phyloP scores from a whole-genome alignment of 1,139 yeast species.

The Kodamaea ohmeri region DNA sequence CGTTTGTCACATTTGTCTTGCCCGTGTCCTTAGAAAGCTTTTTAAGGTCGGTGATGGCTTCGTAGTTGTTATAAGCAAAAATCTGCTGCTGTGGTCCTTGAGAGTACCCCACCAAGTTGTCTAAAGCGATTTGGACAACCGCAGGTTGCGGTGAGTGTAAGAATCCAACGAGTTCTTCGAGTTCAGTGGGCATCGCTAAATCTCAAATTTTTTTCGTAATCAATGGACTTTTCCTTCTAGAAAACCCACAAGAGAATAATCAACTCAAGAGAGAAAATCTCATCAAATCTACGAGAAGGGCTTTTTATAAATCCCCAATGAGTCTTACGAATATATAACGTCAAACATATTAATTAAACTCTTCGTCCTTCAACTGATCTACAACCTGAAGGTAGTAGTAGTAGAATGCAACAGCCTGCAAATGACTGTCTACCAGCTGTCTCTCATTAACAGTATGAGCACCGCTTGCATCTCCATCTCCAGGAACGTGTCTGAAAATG shows the following conservation, averaged over 20 bases:
- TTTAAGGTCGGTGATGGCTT: conserved; percentile 75
- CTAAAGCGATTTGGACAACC: conserved; percentile 81
- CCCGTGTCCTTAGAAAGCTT: conserved; percentile 50
- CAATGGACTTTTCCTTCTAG: too few species aligned
- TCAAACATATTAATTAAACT: too few species aligned
- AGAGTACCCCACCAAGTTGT: conserved; percentile 79
- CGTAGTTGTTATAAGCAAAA: conserved; percentile 68
- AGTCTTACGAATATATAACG: too few species aligned
- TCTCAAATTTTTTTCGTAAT: conserved; percentile 7
- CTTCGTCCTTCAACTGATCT: conserved; percentile 22
- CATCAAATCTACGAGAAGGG: neutral
- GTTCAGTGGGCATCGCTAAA: conserved; percentile 51
- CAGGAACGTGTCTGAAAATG: conserved; percentile 39
- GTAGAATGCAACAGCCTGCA: conserved; percentile 32
- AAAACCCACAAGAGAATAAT: too few species aligned
- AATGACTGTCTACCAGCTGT: conserved; percentile 26
- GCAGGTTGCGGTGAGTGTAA: conserved; percentile 82
- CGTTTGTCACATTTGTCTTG: conserved; percentile 56
- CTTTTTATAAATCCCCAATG: too few species aligned
- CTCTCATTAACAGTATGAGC: conserved; percentile 39
- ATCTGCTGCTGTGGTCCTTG: conserved; percentile 63
- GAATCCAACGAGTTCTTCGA: conserved; percentile 74
- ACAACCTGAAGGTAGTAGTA: conserved; percentile 39
- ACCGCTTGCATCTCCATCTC: conserved; percentile 18
- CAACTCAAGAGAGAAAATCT: too few species aligned